phyloP scores from a whole-genome alignment of 805 yeast genomes.

The Saturnispora saitoi region DNA sequence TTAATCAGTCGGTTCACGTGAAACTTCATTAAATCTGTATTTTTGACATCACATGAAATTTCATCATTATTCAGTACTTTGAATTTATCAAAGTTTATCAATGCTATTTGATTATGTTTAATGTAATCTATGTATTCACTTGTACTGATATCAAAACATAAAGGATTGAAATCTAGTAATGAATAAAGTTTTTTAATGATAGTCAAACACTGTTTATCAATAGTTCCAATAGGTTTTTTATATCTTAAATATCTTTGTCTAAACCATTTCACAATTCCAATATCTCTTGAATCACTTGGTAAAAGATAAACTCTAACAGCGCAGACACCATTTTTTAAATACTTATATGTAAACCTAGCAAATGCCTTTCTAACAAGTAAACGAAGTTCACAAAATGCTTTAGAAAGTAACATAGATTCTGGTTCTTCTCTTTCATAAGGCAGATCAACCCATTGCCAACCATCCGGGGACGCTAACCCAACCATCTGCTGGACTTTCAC shows the following conservation, averaged over 20 bases:
- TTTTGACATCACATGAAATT: neutral
- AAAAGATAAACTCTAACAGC: constrained; percentile 40
- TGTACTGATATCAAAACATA: constrained; percentile 30
- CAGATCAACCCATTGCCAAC: constrained; percentile 52
- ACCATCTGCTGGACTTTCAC: constrained; percentile 34
- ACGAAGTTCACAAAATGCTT: constrained; percentile 30
- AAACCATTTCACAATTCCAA: constrained; percentile 28
- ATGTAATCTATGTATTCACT: constrained; percentile 10
- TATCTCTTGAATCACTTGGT: constrained; percentile 36
- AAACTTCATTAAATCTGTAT: constrained; percentile 15
- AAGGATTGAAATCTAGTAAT: constrained; percentile 34
- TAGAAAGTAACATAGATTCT: constrained; percentile 5
- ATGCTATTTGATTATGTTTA: neutral
- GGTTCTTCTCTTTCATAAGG: constrained; percentile 24
- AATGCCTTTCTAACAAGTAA: constrained; percentile 36
- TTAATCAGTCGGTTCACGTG: constrained; percentile 32
- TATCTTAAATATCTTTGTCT: constrained; percentile 26
- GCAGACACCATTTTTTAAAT: constrained; percentile 17
- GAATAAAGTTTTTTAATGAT: constrained; percentile 32
- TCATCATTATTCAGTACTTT: neutral
- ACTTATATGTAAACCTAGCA: constrained; percentile 37
- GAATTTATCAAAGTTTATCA: constrained; percentile 3
- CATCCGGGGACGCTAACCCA: constrained; percentile 30
- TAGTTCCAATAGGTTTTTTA: constrained; percentile 29
- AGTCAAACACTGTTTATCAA: constrained; percentile 25